phyloP scores from a whole-genome alignment of 2,329 filamentous ascomycete species.

The Daldinia eschscholtzii region DNA sequence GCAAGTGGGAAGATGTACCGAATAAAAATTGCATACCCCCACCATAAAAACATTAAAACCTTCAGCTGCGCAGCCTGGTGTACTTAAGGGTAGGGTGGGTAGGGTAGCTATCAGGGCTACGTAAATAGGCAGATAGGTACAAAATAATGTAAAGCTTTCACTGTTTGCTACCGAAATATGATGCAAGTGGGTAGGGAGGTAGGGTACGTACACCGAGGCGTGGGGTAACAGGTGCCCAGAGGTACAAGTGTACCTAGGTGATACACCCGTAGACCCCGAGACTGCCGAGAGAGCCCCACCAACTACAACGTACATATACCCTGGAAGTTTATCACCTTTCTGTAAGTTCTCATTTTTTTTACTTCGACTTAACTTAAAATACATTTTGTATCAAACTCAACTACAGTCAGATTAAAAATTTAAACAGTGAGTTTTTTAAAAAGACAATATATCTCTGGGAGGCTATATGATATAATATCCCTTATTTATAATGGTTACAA shows the following conservation, averaged over 20 bases:
- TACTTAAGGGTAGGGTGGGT: background rate
- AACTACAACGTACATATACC: background rate
- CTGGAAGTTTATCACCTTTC: background rate
- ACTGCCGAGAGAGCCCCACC: constrained; percentile 4
- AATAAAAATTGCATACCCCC: constrained; percentile 14
- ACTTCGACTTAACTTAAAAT: background rate
- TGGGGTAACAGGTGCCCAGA: constrained; percentile 21
- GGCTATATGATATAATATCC: background rate
- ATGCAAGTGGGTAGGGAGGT: constrained; percentile 27
- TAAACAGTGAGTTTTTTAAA: background rate
- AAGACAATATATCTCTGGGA: background rate
- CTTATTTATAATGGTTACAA: background rate
- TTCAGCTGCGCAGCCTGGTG: constrained; percentile 23
- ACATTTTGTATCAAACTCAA: background rate
- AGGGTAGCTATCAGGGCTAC: background rate
- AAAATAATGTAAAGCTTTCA: background rate
- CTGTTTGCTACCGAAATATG: constrained; percentile 13
- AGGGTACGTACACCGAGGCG: constrained; percentile 9
- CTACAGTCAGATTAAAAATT: background rate
- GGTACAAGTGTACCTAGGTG: too few species aligned
- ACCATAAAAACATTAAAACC: constrained; percentile 23
- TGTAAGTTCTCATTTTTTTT: background rate
- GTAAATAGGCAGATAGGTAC: too few species aligned
- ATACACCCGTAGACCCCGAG: constrained; percentile 7
- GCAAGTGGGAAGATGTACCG: constrained; percentile 15